Evolutionary conservation across 2,329 filamentous ascomycete genomes (phyloP).

Genomic region (Purpureocillium lavendulum): DNA sequence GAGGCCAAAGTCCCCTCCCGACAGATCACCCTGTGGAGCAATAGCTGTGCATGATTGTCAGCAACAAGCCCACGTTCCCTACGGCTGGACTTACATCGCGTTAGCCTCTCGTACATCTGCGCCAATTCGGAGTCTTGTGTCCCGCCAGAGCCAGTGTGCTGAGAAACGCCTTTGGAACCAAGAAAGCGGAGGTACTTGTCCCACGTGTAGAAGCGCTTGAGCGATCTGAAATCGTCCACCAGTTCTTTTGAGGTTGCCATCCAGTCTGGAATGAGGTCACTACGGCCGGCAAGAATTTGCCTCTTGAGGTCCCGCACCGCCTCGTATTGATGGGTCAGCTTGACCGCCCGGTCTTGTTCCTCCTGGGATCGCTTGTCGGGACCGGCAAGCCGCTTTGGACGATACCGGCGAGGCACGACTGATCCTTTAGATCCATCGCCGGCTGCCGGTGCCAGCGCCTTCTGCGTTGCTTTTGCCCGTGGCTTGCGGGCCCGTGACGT

Average conservation of each 20-base stretch:
- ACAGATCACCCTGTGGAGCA: constrained; percentile 8
- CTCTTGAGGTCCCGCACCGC: constrained; percentile 32
- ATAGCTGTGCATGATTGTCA: constrained; percentile 6
- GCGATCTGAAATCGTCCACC: constrained; percentile 54
- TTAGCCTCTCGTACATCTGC: constrained; percentile 47
- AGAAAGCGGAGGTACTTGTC: constrained; percentile 55
- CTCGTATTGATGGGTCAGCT: constrained; percentile 32
- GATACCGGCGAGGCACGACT: constrained; percentile 28
- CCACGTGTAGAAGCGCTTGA: constrained; percentile 58
- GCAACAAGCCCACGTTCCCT: constrained; percentile 2
- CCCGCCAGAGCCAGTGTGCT: constrained; percentile 9
- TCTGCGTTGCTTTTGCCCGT: constrained; percentile 1
- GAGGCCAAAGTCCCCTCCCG: not conserved
- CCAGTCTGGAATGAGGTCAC: constrained; percentile 41
- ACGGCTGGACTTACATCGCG: constrained; percentile 35
- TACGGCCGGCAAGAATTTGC: constrained; percentile 31
- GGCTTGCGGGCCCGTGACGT: not conserved
- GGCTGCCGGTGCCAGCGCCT: not conserved
- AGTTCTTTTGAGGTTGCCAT: constrained; percentile 51
- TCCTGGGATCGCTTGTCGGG: constrained; percentile 35
- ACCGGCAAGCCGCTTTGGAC: constrained; percentile 37
- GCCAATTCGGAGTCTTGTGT: constrained; percentile 36
- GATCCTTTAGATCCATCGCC: not conserved
- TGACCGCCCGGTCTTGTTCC: constrained; percentile 31
- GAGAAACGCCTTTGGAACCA: constrained; percentile 22